Evolutionary conservation across 805 yeast species (phyloP).

Genomic region (Wickerhamomyces chambardii): DNA sequence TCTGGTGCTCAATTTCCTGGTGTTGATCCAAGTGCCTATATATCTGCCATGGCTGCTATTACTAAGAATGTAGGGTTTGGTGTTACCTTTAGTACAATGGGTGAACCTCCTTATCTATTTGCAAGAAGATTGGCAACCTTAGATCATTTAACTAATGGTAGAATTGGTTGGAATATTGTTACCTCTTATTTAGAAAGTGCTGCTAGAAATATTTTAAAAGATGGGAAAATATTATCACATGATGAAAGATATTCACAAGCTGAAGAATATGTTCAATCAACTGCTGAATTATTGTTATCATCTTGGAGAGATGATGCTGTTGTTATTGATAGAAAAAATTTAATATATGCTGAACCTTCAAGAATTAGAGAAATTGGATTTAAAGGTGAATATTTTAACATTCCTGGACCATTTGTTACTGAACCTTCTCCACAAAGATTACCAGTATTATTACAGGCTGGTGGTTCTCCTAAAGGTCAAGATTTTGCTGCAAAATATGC

Average conservation of each 20-base stretch:
- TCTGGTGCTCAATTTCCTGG: conserved; percentile 23
- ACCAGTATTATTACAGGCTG: conserved; percentile 29
- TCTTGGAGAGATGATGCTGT: conserved; percentile 29
- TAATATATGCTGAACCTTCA: conserved; percentile 22
- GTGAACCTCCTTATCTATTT: conserved; percentile 30
- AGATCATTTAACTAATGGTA: conserved; percentile 29
- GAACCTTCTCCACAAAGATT: conserved; percentile 29
- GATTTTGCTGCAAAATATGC: conserved; percentile 31
- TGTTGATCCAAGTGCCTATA: conserved; percentile 26
- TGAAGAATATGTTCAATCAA: conserved; percentile 28
- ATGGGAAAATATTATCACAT: conserved; percentile 25
- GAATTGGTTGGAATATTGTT: conserved; percentile 35
- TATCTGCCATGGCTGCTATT: conserved; percentile 28
- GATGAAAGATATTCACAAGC: conserved; percentile 28
- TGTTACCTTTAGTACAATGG: conserved; percentile 27
- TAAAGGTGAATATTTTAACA: conserved; percentile 24
- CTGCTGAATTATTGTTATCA: conserved; percentile 24
- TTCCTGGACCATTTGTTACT: conserved; percentile 25
- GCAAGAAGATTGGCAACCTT: conserved; percentile 29
- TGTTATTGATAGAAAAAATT: conserved; percentile 9
- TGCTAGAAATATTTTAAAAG: conserved; percentile 24
- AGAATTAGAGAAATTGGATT: conserved; percentile 24
- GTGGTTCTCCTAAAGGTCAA: conserved; percentile 24
- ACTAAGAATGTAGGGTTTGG: conserved; percentile 27
- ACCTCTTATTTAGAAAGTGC: conserved; percentile 28